Evolutionary conservation across 768 basidiomycete species (phyloP).

Genomic region (Boletales sp.): DNA sequence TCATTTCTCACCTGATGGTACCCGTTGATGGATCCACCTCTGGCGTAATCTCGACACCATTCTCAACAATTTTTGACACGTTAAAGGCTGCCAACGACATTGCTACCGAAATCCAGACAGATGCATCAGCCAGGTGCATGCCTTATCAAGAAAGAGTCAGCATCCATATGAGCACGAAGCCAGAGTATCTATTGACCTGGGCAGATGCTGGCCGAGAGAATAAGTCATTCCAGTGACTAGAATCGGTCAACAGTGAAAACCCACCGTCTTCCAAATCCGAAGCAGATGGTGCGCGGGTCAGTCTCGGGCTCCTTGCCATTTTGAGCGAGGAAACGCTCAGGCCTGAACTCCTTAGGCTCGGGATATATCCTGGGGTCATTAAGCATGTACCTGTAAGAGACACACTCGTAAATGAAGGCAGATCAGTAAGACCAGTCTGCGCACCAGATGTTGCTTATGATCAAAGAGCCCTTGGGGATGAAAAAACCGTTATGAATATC

Average conservation of each 20-base stretch:
- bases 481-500: conserved; percentile 60
- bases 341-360: conserved; percentile 54
- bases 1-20: conserved; percentile 51
- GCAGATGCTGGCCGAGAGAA: conserved; percentile 17
- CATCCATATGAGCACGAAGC: conserved; percentile 20
- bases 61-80: conserved; percentile 41
- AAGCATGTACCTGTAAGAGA: conserved; percentile 27
- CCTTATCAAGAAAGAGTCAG: conserved; percentile 31
- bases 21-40: conserved; percentile 56
- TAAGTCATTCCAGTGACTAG: conserved; percentile 5
- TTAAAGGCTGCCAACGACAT: conserved; percentile 48
- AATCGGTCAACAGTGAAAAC: conserved; percentile 16
- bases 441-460: conserved; percentile 24
- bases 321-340: conserved; percentile 52
- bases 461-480: conserved; percentile 46
- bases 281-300: conserved; percentile 60
- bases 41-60: conserved; percentile 49
- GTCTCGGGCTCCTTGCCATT: conserved; percentile 38
- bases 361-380: conserved; percentile 40
- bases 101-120: conserved; percentile 42
- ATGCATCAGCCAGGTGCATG: conserved; percentile 49
- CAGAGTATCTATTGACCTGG: conserved; percentile 19
- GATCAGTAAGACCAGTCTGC: conserved; percentile 5
- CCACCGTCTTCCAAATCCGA: conserved; percentile 66
- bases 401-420: neutral